A percentile compares a stretch with the other conserved stretches of the same genome.
Conservation (phyloP, 352 stramenopile genomes). For the Phytophthora hibernalis region DNA sequence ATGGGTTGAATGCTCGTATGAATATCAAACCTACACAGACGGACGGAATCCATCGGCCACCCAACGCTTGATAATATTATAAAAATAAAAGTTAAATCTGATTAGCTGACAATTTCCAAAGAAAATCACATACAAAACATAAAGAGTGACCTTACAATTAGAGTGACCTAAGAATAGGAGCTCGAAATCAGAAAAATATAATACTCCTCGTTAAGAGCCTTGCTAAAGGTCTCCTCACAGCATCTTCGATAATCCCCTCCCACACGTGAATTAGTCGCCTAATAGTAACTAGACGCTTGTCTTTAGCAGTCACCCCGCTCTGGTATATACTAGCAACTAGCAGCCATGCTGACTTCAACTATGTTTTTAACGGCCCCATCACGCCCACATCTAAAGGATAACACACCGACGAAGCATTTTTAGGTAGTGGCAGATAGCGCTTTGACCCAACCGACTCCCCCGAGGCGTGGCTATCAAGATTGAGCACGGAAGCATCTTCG, state of each 20-base stretch:
- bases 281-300: not conserved
- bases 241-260: not conserved
- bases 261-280: no score
- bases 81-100: no score
- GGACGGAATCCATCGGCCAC: no score
- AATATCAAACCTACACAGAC: no score
- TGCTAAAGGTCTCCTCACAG: not conserved
- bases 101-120: no score
- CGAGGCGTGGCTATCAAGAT: not conserved
- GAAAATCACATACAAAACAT: no score
- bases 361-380: not conserved
- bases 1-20: no score
- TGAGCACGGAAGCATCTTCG: not conserved
- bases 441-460: not conserved
- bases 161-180: no score
- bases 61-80: no score
- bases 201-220: not conserved
- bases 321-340: not conserved
- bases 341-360: not conserved
- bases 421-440: not conserved
- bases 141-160: no score
- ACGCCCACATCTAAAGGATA: not conserved
- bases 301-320: not conserved
- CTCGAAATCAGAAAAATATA: no score
- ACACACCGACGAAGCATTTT: not conserved